These are phyloP conservation scores for Puccinia horiana DNA, from an alignment of 1,284 basidiomycete genomes.

Conservation along the genomic window DNA sequence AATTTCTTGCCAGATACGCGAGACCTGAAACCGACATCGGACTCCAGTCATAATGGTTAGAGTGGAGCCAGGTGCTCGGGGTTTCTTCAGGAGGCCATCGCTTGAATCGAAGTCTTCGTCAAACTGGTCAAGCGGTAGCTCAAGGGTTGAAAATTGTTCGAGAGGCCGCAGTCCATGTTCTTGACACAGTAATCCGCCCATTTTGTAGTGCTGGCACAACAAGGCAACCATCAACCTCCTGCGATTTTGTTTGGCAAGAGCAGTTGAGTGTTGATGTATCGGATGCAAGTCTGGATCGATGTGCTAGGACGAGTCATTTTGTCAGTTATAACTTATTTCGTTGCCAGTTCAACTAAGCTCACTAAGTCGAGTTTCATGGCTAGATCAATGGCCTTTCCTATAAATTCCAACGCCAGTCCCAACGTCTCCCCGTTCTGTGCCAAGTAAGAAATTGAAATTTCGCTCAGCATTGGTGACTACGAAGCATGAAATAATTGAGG, in stretches of 20 bases:
- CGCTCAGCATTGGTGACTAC: not conserved
- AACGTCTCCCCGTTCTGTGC: slow-evolving; percentile 37
- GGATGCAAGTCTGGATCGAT: slow-evolving; percentile 41
- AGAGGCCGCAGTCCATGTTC: slow-evolving; percentile 32
- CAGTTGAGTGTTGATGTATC: slow-evolving; percentile 11
- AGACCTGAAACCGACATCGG: slow-evolving; percentile 26
- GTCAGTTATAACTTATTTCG: not conserved
- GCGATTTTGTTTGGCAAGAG: slow-evolving; percentile 35
- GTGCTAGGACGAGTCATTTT: slow-evolving; percentile 16
- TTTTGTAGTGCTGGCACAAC: slow-evolving; percentile 38
- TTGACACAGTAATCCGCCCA: slow-evolving; percentile 39
- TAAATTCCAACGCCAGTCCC: slow-evolving; percentile 29
- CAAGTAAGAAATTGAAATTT: not conserved
- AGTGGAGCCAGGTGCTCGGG: slow-evolving; percentile 8
- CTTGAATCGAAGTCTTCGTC: slow-evolving; percentile 38
- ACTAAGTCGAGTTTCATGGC: slow-evolving; percentile 27
- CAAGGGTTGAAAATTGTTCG: slow-evolving; percentile 12
- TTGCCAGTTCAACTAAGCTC: not conserved
- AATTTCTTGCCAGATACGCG: slow-evolving; percentile 32
- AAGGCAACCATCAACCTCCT: slow-evolving; percentile 43
- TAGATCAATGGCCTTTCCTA: slow-evolving; percentile 32
- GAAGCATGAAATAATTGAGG: not conserved
- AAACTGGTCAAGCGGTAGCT: slow-evolving; percentile 32
- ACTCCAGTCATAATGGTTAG: slow-evolving; percentile 44
- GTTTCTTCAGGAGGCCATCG: not conserved